These are phyloP conservation scores for Hibiscus trionum DNA, from an alignment of 345 rosid species.

Conservation along the genomic window DNA sequence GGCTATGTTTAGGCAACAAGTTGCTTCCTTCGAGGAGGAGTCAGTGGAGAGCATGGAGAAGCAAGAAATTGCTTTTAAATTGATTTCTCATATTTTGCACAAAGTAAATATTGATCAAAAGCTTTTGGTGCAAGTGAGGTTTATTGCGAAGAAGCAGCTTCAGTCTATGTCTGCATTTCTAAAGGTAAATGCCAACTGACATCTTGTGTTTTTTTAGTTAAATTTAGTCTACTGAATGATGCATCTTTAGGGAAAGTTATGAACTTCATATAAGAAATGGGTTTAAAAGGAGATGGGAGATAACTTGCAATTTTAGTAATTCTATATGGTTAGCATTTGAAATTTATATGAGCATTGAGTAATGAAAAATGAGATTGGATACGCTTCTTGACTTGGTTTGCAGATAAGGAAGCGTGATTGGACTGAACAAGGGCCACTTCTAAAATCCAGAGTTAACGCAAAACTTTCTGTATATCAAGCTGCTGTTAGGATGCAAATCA, in stretches of 20 bases:
- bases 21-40: slow-evolving; percentile 80
- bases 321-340: slow-evolving; percentile 12
- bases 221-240: not conserved
- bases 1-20: slow-evolving; percentile 50
- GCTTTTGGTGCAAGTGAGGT: slow-evolving; percentile 71
- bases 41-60: slow-evolving; percentile 81
- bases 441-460: slow-evolving; percentile 77
- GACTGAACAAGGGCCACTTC: slow-evolving; percentile 76
- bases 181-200: slow-evolving; percentile 46
- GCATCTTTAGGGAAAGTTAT: not conserved
- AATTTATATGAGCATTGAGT: not conserved
- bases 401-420: slow-evolving; percentile 96
- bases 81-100: slow-evolving; percentile 65
- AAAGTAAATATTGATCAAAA: slow-evolving; percentile 59
- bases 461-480: slow-evolving; percentile 84
- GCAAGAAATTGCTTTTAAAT: slow-evolving; percentile 77
- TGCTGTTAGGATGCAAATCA: slow-evolving; percentile 68
- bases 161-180: slow-evolving; percentile 83
- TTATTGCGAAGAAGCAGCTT: slow-evolving; percentile 78
- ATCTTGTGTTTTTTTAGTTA: not conserved
- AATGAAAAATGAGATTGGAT: slow-evolving; percentile 13
- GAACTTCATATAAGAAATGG: not conserved
- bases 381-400: slow-evolving; percentile 18
- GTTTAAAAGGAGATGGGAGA: not conserved
- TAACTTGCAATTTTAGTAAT: not conserved